A percentile compares a stretch with the other conserved stretches of the same genome.
phyloP scores from a whole-genome alignment of 2,329 filamentous ascomycete genomes.

The Trichocomaceae sp. region DNA sequence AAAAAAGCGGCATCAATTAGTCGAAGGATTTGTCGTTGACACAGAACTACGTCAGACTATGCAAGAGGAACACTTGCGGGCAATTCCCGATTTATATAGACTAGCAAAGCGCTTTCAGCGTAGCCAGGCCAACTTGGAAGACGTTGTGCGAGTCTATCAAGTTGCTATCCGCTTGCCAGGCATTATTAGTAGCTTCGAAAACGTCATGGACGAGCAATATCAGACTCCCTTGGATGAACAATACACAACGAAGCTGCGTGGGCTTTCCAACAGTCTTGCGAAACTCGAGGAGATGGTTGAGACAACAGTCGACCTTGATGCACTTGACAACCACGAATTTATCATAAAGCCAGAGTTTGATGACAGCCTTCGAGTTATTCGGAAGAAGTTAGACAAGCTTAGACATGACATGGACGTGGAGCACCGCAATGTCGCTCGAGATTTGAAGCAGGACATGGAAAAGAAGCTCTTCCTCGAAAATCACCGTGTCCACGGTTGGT shows the following conservation, averaged over 20 bases:
- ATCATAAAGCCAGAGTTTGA: slow-evolving; percentile 99
- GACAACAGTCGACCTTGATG: slow-evolving; percentile 92
- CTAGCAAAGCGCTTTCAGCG: slow-evolving; percentile 92
- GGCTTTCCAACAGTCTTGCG: slow-evolving; percentile 68
- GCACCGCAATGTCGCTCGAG: slow-evolving; percentile 66
- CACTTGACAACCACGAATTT: slow-evolving; percentile 93
- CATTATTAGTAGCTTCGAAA: slow-evolving; percentile 81
- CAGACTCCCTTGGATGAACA: slow-evolving; percentile 76
- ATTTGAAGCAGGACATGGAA: slow-evolving; percentile 85
- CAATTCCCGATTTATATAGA: slow-evolving; percentile 89
- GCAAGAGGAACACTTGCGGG: slow-evolving; percentile 90
- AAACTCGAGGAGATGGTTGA: slow-evolving; percentile 98
- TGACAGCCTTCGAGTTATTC: slow-evolving; percentile 76
- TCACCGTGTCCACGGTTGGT: slow-evolving; percentile 93
- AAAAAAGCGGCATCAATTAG: slow-evolving; percentile 82
- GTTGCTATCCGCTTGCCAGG: slow-evolving; percentile 86
- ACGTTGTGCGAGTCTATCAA: slow-evolving; percentile 93
- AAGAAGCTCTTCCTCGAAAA: slow-evolving; percentile 99
- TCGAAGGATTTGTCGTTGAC: slow-evolving; percentile 89
- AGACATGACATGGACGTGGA: slow-evolving; percentile 77
- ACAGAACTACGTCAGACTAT: slow-evolving; percentile 91
- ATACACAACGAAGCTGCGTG: slow-evolving; percentile 76
- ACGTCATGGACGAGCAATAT: slow-evolving; percentile 92
- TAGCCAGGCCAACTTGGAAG: slow-evolving; percentile 83
- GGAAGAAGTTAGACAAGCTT: slow-evolving; percentile 81